Percentiles rank a stretch among this genome's conserved stretches.
phyloP scores from a whole-genome alignment of 441 rosid species.

The Manihot esculenta region DNA sequence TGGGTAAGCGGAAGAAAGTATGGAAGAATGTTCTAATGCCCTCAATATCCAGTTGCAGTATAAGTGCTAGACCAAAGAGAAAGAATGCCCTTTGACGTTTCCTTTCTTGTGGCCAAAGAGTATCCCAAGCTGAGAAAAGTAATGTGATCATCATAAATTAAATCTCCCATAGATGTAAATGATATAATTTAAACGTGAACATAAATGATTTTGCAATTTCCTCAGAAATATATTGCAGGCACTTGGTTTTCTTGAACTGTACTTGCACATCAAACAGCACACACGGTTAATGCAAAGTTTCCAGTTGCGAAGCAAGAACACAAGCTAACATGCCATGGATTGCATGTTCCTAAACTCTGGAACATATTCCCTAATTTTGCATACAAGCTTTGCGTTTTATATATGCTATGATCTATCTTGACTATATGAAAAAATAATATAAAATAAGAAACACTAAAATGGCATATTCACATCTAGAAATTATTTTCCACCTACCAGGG shows the following conservation, averaged over 20 bases:
- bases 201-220: neutral
- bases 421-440: neutral
- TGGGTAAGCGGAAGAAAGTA: constrained; percentile 84
- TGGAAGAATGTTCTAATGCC: constrained; percentile 81
- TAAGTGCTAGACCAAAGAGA: constrained; percentile 90
- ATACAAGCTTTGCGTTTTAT: neutral
- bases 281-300: neutral
- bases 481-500: neutral
- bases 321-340: neutral
- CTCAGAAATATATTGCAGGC: neutral
- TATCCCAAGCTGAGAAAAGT: constrained; percentile 74
- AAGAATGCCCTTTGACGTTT: constrained; percentile 94
- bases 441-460: neutral
- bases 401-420: neutral
- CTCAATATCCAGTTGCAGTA: constrained; percentile 73
- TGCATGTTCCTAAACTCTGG: neutral
- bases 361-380: neutral
- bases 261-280: neutral
- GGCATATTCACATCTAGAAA: neutral
- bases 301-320: neutral
- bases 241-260: neutral
- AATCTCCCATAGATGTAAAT: constrained; percentile 2
- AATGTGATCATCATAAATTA: constrained; percentile 12
- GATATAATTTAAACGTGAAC: neutral
- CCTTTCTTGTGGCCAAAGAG: constrained; percentile 94